Percentiles rank a stretch among this genome's conserved stretches.
Evolutionary conservation across 129 eudicot genomes (phyloP).

Genomic region (Chrysanthemum seticuspe): DNA sequence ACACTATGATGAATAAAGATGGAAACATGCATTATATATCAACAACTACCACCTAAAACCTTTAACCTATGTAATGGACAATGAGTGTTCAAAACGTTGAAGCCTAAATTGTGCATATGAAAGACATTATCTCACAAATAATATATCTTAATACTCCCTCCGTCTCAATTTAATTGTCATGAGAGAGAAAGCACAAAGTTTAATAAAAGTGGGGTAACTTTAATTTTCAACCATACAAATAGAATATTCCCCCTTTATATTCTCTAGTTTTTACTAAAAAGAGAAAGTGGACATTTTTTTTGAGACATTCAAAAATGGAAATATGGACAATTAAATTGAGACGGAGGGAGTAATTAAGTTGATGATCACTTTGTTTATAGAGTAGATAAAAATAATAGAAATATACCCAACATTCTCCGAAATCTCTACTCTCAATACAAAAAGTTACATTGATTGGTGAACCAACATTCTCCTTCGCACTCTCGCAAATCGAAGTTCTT

Average conservation of each 20-base stretch:
- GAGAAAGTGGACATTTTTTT: too few species aligned
- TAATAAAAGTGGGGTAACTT: too few species aligned
- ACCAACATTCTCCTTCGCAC: conserved; percentile 42
- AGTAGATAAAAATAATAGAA: background rate
- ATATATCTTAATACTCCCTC: conserved; percentile 1
- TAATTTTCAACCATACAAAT: too few species aligned
- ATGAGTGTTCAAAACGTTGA: background rate
- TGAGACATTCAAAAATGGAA: too few species aligned
- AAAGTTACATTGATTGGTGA: conserved; percentile 26
- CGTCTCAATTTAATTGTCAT: too few species aligned
- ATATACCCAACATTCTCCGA: conserved; percentile 30
- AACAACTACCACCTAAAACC: too few species aligned
- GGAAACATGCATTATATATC: too few species aligned
- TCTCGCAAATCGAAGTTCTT: conserved; percentile 31
- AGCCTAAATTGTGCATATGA: background rate
- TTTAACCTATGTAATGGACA: background rate
- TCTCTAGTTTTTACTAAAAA: too few species aligned
- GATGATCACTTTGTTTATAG: background rate
- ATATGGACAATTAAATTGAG: too few species aligned
- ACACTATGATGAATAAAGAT: background rate
- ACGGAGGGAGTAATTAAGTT: too few species aligned
- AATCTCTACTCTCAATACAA: conserved; percentile 31
- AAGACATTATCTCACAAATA: conserved; percentile 14
- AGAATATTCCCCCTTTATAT: too few species aligned
- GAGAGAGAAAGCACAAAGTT: too few species aligned